Conservation (phyloP, 108 stramenopile genomes). For the Seminavis robusta region DNA sequence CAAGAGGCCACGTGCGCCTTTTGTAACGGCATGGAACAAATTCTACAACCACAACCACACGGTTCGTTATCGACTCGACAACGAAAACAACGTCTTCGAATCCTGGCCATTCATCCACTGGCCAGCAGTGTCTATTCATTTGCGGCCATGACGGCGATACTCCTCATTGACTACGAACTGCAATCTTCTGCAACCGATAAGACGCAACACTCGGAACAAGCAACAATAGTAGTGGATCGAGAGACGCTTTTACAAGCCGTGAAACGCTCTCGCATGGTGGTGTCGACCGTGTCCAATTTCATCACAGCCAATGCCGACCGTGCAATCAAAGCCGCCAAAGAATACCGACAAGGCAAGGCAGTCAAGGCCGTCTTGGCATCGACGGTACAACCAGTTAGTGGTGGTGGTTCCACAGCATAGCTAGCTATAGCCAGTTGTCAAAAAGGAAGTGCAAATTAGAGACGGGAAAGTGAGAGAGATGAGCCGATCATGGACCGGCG, state of each 20-base stretch:
- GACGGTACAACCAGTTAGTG: no score
- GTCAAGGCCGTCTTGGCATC: constrained; percentile 1
- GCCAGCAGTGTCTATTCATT: constrained; percentile 6
- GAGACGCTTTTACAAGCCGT: constrained; percentile 19
- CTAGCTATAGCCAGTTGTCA: no score
- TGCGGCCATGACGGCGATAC: constrained; percentile 1
- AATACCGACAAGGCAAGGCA: constrained; percentile 31
- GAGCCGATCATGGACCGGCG: no score
- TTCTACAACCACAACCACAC: not conserved
- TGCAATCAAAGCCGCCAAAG: constrained; percentile 17
- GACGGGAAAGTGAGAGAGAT: no score
- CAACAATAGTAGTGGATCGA: not conserved
- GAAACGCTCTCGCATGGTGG: constrained; percentile 34
- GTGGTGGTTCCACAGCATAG: no score
- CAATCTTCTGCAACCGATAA: not conserved
- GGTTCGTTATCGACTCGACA: not conserved
- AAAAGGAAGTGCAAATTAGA: no score
- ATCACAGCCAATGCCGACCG: constrained; percentile 21
- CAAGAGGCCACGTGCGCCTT: constrained; percentile 13
- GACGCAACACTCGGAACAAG: not conserved
- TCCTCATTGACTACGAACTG: not conserved
- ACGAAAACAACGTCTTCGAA: constrained; percentile 6
- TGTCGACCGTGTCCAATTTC: constrained; percentile 31
- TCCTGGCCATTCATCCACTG: constrained; percentile 9
- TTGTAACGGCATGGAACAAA: not conserved